Base-by-base conservation (phyloP, 257 asterid genomes). In the Coffea canephora region DNA sequence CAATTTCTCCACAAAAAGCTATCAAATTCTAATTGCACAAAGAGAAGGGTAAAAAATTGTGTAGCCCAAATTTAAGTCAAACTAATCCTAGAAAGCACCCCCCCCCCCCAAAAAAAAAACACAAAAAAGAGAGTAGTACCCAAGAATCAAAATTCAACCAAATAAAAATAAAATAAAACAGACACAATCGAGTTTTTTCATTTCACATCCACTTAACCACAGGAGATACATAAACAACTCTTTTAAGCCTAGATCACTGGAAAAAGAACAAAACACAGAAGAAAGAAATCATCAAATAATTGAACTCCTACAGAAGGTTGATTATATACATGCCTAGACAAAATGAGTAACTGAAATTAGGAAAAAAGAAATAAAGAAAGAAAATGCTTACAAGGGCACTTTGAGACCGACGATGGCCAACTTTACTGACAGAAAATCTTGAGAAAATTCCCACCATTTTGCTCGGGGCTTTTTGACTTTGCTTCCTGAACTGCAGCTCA, bases 361-460 rank as follows among this genome's bases (percentile, higher is more conserved):
- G 8, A 70, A 70, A 27, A 5, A 18, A 79, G 52, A 71, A 75
- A 45, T 55, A 68, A 61, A 67, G 80, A 73, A 78, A 71, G 79
- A 71, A 14, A 54, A 10, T 13, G 64, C 92, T 91, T 50, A 94
- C 98, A 43, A 91, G 90, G 45, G 94, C 92, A 87, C 96, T 94
- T 86, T 92, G 98, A 71, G 98, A 57, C 61, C 97, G 91, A 43
- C 97, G 96, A 86, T 92, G 98, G 39, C 85, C 81, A 49, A 79
- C 72, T 87, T 82, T 90, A 34, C 83, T 83, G 70, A 84, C 87
- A 45, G 97, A 90, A 87, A 94, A 90, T 81, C 96, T 91, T 2
- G 98, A 94, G 88, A 94, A 94, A 81, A 92, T 80, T 34, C 98
- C 98, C 75, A 94, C 97, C 98, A 92, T 92, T n/a, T 64, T 88